Base-by-base conservation (phyloP, 2,329 filamentous ascomycete genomes). In the Fusarium neocosmosporiellum region DNA sequence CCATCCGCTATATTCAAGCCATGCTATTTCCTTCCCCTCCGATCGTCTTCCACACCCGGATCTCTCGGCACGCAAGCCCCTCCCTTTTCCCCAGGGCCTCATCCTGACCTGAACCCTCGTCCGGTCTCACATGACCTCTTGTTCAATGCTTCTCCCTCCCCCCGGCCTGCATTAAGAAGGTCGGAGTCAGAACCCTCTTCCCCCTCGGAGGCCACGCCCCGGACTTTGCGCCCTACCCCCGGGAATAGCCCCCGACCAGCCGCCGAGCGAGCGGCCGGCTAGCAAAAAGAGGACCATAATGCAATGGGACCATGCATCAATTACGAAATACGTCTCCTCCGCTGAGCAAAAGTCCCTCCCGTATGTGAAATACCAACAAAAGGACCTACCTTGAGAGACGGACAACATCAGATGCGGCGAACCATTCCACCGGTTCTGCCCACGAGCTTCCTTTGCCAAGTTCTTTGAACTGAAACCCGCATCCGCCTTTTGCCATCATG, bases 111-210 rank as follows among this genome's bases (percentile, higher is more conserved):
- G 16, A 48, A 48, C 43, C 46, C 46, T 50, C 46, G 46, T 36
- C 27, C n/a, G 16, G 16, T 36, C 31, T 74, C 59, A 62, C 59
- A 66, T 62, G 60, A 66, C 46, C 53, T 24, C 27, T 43, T 58
- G 57, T 54, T 46, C 55, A 58, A 20, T 36, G 37, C 36, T 61
- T 18, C 65, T 43, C n/a, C 29, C 20, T 33, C 22, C 48, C 43
- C 27, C 36, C 24, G 36, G n/a, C 75, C 72, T 34, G 65, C 33
- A 75, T 77, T 76, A 41, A 77, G 74, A 77, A 77, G 75, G 75
- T 77, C 72, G 63, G 43, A 75, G 48, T 37, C 50, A 34, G 62
- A 57, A 59, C 60, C 70, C 37, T 66, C 55, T 66, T 70, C 53
- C 54, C 48, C 59, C 33, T 66, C 70, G 50, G 63, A 62, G 37